Evolutionary conservation across 352 stramenopile genomes (phyloP).

Genomic region (Pythium chondricola): DNA sequence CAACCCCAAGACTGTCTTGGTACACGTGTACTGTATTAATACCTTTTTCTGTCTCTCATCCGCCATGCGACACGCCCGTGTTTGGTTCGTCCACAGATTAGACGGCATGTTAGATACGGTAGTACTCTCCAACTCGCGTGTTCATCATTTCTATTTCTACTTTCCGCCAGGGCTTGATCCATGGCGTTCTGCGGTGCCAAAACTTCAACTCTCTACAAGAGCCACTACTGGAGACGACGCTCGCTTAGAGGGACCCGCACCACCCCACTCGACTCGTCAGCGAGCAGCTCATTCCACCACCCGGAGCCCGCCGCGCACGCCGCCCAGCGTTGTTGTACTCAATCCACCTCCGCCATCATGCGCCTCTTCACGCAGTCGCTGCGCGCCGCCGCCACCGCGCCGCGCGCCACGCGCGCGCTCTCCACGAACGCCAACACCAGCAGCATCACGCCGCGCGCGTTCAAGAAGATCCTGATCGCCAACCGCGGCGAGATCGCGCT

Average conservation of each 20-base stretch:
- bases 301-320: not conserved
- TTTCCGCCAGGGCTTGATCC: no score
- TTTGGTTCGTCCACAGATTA: slow-evolving; percentile 22
- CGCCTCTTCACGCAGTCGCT: slow-evolving; percentile 16
- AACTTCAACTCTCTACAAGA: slow-evolving; percentile 26
- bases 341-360: slow-evolving; percentile 4
- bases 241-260: slow-evolving; percentile 8
- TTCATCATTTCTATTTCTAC: slow-evolving; percentile 16
- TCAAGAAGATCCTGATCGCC: slow-evolving; percentile 90
- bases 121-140: not conserved
- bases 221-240: slow-evolving; percentile 12
- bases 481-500: slow-evolving; percentile 90
- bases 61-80: slow-evolving; percentile 4
- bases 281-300: not conserved
- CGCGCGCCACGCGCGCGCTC: slow-evolving; percentile 16
- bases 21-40: no score
- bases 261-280: not conserved
- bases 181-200: no score
- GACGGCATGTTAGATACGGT: not conserved
- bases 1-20: no score
- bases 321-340: no score
- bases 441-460: slow-evolving; percentile 24
- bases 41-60: no score
- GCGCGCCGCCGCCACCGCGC: slow-evolving; percentile 7
- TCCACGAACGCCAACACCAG: slow-evolving; percentile 23